Percentiles rank a stretch among this genome's conserved stretches.
Conservation (phyloP, 176 grass and related monocot species). For the Eragrostis curvula region DNA sequence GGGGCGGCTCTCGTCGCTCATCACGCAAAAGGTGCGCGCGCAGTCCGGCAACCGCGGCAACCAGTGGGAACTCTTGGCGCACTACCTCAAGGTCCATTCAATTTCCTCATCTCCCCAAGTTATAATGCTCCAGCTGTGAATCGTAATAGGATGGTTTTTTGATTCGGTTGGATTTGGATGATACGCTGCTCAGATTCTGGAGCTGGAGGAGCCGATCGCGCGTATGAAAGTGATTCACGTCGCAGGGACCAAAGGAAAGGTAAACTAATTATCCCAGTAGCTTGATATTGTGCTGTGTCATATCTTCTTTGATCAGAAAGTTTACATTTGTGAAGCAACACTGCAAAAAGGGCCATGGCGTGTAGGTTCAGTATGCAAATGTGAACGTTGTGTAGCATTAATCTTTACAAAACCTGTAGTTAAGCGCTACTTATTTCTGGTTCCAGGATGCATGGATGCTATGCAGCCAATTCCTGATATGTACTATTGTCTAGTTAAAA, state of each 20-base stretch:
- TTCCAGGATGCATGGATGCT: background rate
- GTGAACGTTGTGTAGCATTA: background rate
- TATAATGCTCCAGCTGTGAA: background rate
- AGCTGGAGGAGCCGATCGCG: constrained; percentile 69
- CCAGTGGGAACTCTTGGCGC: constrained; percentile 79
- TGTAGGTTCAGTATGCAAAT: background rate
- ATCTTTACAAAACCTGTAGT: background rate
- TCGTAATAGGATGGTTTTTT: background rate
- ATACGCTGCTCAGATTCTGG: constrained; percentile 49
- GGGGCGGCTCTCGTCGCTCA: constrained; percentile 75
- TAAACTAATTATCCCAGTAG: constrained; percentile 8
- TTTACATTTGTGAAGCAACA: background rate
- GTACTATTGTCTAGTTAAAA: background rate
- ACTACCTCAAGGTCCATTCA: constrained; percentile 69
- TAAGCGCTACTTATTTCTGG: background rate
- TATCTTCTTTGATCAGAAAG: background rate
- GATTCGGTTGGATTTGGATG: background rate
- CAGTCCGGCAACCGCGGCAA: constrained; percentile 73
- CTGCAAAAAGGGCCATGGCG: background rate
- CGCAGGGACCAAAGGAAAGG: constrained; percentile 96
- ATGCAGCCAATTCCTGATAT: background rate
- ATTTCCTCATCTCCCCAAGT: background rate
- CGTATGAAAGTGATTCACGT: constrained; percentile 88
- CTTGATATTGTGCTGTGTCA: background rate
- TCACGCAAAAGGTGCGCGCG: constrained; percentile 74